Base-by-base conservation (phyloP, 208 protist species). In the Trypanosoma brucei region DNA sequence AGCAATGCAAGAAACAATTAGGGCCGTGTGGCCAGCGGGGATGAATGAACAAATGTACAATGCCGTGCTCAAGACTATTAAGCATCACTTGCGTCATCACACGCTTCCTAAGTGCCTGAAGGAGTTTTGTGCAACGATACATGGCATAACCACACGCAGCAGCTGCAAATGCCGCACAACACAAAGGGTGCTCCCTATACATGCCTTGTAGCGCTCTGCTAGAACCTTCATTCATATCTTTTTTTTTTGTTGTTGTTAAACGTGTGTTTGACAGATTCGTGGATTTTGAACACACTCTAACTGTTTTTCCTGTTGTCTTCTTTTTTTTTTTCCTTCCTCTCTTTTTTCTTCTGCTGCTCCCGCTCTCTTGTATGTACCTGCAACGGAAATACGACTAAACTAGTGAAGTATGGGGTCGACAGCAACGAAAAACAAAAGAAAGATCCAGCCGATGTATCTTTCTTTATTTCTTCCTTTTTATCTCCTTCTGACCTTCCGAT, bases 1-100 rank as follows among this genome's bases (percentile, higher is more conserved):
- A 61, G 58, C 84, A 91, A 38, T 76, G 76, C 3, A 81, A 68
- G 45, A 86, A 91, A 44, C 79, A 81, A 60, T 87, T 87, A 30
- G 81, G 80, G 6, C 84, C 84, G 67, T 81, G 81, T 42, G 78
- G 84, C 80, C 80, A 87, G 72, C 84, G 84, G 8, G 64, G 81
- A 68, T 80, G 73, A 30, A 87, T 59, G 57, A 85, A 91, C 33
- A 91, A 70, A 55, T 91, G 84, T 22, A 91, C 76, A 22, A 83
- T 65, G 53, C 77, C 76, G 48, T 71, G 65, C 68, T 91, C 78
- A 0, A 85, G 68, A 45, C 45, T 52, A 40, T 72, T 74, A 51
- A 91, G 76, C 37, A 59, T 65, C 35, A 63, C 59, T 36, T 78
- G 74, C 36, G 66, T 48, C 39, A 49, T 55, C 30, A 67, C 59